Percentiles rank a stretch among this genome's conserved stretches.
Evolutionary conservation across 257 asterid genomes (phyloP).

Genomic region (Solanum chilense): DNA sequence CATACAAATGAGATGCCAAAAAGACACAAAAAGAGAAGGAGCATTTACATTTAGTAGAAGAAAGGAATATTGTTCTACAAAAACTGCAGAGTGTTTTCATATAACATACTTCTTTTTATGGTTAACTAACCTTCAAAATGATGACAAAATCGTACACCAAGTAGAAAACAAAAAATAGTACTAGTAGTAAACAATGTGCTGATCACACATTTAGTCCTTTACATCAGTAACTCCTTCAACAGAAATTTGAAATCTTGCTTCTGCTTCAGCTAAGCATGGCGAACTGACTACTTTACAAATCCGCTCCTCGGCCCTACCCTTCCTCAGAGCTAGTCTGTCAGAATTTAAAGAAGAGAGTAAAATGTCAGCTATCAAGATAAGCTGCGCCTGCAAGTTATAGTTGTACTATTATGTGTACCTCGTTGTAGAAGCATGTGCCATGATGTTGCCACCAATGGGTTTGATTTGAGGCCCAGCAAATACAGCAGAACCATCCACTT

Average conservation of each 20-base stretch:
- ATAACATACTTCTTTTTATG: background rate
- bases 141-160: background rate
- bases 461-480: slow-evolving; percentile 88
- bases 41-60: background rate
- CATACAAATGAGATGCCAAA: background rate
- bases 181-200: background rate
- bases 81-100: background rate
- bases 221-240: slow-evolving; percentile 77
- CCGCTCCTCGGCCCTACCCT: slow-evolving; percentile 94
- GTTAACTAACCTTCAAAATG: background rate
- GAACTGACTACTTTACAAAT: slow-evolving; percentile 92
- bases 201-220: slow-evolving; percentile 39
- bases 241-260: slow-evolving; percentile 86
- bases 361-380: background rate
- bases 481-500: slow-evolving; percentile 90
- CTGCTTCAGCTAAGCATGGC: slow-evolving; percentile 92
- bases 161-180: background rate
- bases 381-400: background rate
- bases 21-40: background rate
- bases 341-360: background rate
- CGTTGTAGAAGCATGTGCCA: slow-evolving; percentile 97
- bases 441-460: slow-evolving; percentile 94
- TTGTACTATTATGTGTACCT: slow-evolving; percentile 28
- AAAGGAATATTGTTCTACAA: background rate
- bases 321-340: slow-evolving; percentile 72